Base-by-base conservation (phyloP, 2,329 filamentous ascomycete genomes). In the Alternaria sp. region DNA sequence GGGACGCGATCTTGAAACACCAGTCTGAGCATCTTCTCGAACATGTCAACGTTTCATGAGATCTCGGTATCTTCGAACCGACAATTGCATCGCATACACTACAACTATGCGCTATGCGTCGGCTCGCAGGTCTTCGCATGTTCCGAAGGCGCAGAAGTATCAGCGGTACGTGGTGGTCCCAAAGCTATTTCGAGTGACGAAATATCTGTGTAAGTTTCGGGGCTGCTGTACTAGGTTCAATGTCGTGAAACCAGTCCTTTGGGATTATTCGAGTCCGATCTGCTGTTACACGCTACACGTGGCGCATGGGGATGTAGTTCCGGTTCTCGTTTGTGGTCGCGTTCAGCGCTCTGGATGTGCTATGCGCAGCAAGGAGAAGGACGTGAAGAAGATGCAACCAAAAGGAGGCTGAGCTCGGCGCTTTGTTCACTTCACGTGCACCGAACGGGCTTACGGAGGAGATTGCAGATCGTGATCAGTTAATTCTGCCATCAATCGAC, bases 11-110 rank as follows among this genome's bases (percentile, higher is more conserved):
- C 45, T 54, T 71, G 69, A 70, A 71, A 71, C 69, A 47, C 37
- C 20, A 47, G 65, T 69, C 63, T 69, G 69, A 69, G 65, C 53
- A 62, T 66, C 57, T 66, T 67, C 63, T 71, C 65, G 57, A 71
- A 66, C 56, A 60, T 67, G 64, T 70, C 67, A 68, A 61, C 50
- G 69, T 72, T 72, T 73, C 65, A 67, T 68, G 70, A 59, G 65
- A 73, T 63, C 51, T 67, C 66, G 64, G 64, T 60, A 66, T 25
- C 33, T 55, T 53, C 30, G 43, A 58, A 28, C 45, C 45, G 25
- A 25, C 54, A 53, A 60, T 25, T 63, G 63, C 65, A 47, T 67
- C 61, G 65, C 60, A 43, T 45, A 54, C 20, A 33, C 47, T 12
- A 25, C 30, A 6, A 55, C 56, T 33, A 45, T 50, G 55, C 44